Base-by-base conservation (phyloP, 495 filamentous ascomycete species). In the Lepraria neglecta region DNA sequence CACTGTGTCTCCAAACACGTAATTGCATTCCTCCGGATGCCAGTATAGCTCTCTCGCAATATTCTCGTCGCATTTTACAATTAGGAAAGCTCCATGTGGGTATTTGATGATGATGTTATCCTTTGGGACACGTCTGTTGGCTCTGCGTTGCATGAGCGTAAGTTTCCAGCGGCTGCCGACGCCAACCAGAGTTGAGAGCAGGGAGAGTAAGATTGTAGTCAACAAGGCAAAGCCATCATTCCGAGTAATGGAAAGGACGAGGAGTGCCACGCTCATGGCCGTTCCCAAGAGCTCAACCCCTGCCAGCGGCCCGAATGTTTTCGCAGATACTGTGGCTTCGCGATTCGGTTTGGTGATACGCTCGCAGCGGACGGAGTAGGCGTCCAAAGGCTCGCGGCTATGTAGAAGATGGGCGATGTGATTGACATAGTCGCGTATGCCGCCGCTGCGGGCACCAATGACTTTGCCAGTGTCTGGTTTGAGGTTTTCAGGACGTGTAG, bases 31-130 rank as follows among this genome's bases (percentile, higher is more conserved):
- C 58, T 78, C 76, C 0, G 81, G 82, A 35, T 82, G 82, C 12
- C 72, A 76, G 67, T 88, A 88, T 2, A 89, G 76, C 70, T 87
- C 82, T 24, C 85, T 76, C 10, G 84, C 80, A 9, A 87, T 77
- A 11, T 84, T 78, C 70, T 89, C 86, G 14, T 75, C 73, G 66
- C 86, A 87, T 45, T 77, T 72, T 30, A 89, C 72, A 21, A 86
- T 65, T 3, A 87, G 61, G 61, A 89, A 85, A 2, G 80, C 82
- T 4, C 84, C 84, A 59, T 81, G 73, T 9, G 82, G 78, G 17
- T 82, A 85, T 27, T 76, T 74, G 43, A 87, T 83, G 1, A 86
- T 77, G 4, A 89, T 75, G 64, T 86, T 82, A 6, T 84, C 85
- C 7, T 35, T 64, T 0, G 82, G 80, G 0, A 87, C 85, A 27